Percentiles rank a stretch among this genome's conserved stretches.
phyloP scores from a whole-genome alignment of 345 rosid genomes.

The Populus davidiana region DNA sequence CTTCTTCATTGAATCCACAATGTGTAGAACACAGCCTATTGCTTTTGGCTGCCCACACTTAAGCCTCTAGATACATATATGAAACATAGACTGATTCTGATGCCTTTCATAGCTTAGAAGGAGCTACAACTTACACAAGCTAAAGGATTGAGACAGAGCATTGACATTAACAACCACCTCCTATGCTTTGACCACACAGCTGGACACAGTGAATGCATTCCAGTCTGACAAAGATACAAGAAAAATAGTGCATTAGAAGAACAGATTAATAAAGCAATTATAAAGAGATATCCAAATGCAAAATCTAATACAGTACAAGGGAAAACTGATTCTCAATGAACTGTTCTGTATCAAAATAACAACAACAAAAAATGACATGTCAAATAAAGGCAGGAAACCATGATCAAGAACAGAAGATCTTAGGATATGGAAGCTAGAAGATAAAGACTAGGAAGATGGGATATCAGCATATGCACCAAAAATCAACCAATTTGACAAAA shows the following conservation, averaged over 20 bases:
- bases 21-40: neutral
- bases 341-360: neutral
- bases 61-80: neutral
- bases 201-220: constrained; percentile 95
- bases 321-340: neutral
- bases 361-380: neutral
- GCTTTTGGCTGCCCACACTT: constrained; percentile 3
- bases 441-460: neutral
- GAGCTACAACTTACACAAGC: constrained; percentile 68
- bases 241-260: constrained; percentile 14
- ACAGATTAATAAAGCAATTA: neutral
- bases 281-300: constrained; percentile 5
- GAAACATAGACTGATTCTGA: neutral
- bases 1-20: neutral
- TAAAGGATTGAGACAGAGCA: constrained; percentile 87
- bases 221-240: constrained; percentile 52
- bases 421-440: neutral
- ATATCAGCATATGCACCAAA: neutral
- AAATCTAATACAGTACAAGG: neutral
- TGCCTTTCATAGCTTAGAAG: constrained; percentile 1
- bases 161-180: constrained; percentile 97
- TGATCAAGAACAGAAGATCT: neutral
- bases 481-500: neutral
- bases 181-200: constrained; percentile 97
- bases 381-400: neutral